Base-by-base conservation (phyloP, 163 green algal genomes). In the Prototheca wickerhamii region DNA sequence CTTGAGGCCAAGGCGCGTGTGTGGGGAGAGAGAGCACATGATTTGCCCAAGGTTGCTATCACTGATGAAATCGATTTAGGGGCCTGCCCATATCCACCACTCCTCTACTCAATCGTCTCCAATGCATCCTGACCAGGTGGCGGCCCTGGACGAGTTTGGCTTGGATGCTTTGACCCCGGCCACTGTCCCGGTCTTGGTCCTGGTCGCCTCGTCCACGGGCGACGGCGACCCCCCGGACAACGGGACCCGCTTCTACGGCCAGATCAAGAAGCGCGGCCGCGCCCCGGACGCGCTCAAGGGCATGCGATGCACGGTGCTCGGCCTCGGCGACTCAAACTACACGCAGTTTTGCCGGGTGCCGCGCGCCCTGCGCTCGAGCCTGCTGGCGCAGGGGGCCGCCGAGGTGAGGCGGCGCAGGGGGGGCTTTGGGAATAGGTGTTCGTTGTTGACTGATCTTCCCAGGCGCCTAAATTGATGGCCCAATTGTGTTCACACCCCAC, bases 291-390 rank as follows among this genome's bases (percentile, higher is more conserved):
- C 53, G 44, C 52, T 65, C 25, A 30, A 49, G n/a, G 86, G 84
- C 29, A 63, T 96, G 4, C 58, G 67, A 4, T 95, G 85, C 78
- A 91, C 85, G 1, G 69, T 84, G 25, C 75, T 97, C 57, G 92
- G 91, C 3, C 72, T 98, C 35, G 92, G 92, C 2, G 92, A 98
- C 79, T 92, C 82, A 63, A 98, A 98, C 77, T 98, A 98, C 78
- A 98, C 91, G 4, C 79, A 81, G 32, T 97, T 91, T 79, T 95
- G 95, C 84, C 54, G 71, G 15, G 83, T 97, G 29, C 78, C 91
- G 0, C 77, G 89, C 4, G 53, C 69, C 5, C 78, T 98, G 29
- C 76, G 74, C 5, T 73, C 56, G 28, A 77, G 76, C 20, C 75
- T 98, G 30, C 33, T 68, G 28, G 86, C 95, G 26, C 67, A 96